Evolutionary conservation across 2,329 filamentous ascomycete genomes (phyloP).

Genomic region (Stagonosporopsis cucurbitacearum): DNA sequence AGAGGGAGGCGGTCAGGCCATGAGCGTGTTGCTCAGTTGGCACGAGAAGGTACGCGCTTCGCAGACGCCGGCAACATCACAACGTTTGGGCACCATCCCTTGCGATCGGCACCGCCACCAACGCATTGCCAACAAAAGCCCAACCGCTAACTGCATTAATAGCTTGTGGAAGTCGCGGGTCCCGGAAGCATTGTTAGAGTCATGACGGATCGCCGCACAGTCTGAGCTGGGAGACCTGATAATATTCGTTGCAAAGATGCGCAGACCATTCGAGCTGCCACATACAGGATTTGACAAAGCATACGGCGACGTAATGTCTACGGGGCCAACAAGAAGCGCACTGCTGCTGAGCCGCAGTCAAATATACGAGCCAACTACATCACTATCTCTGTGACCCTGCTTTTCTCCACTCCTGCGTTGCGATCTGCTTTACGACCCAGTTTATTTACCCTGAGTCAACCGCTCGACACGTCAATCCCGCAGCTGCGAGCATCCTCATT

Average conservation of each 20-base stretch:
- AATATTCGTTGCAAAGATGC: not conserved
- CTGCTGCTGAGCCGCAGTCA: not conserved
- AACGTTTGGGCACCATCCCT: not conserved
- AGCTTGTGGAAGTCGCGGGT: constrained; percentile 89
- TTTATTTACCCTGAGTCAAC: constrained; percentile 19
- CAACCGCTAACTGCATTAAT: constrained; percentile 10
- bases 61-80: not conserved
- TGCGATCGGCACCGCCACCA: not conserved
- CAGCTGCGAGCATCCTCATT: constrained; percentile 17
- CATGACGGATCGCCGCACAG: constrained; percentile 95
- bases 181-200: constrained; percentile 87
- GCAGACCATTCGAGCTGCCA: constrained; percentile 10
- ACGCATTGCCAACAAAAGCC: not conserved
- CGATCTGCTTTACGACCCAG: constrained; percentile 13
- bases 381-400: constrained; percentile 7
- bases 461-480: constrained; percentile 10
- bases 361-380: constrained; percentile 8
- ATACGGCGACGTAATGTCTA: not conserved
- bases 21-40: constrained; percentile 98
- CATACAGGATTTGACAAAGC: not conserved
- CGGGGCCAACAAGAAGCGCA: not conserved
- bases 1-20: constrained; percentile 79
- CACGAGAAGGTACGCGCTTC: constrained; percentile 77
- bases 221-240: constrained; percentile 56
- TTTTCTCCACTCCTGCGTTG: constrained; percentile 12